Base-by-base conservation (phyloP, 495 filamentous ascomycete genomes). In the Talaromyces wortmannii region DNA sequence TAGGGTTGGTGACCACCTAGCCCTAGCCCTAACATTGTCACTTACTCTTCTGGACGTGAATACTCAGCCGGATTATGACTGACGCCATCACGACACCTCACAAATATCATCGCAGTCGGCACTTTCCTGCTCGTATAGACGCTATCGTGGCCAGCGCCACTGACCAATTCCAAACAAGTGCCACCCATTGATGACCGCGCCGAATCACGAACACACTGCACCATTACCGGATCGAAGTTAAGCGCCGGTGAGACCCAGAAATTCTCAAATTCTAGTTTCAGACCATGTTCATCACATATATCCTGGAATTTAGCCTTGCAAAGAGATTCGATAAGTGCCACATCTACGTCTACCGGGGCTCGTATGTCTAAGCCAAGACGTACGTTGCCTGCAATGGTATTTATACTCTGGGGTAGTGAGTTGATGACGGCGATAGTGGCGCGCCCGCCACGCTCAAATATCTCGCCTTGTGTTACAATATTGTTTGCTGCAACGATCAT, bases 361-460 rank as follows among this genome's bases (percentile, higher is more conserved):
- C 88, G 80, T 45, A 91, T 80, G 57, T 92, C 88, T 12, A 91
- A 71, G 3, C 79, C 83, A 59, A 91, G 89, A 12, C 73, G 70
- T 29, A 88, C 87, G 16, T 70, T 65, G 0, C 84, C 83, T 0
- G 87, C 83, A 12, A 90, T 80, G 0, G 87, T 91, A 62, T 90
- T 90, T 4, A 83, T 88, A 43, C 74, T 81, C 2, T 84, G 83
- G 0, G 84, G 86, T 15, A 73, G 74, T 13, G 81, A 64, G 6
- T 71, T 82, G 36, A 91, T 59, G 32, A 90, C 84, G 0, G 86
- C 88, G 3, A 85, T 88, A 0, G 81, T 85, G 10, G 83, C 88
- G 12, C 89, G 63, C 1, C 78, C 82, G 3, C 69, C 67, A 23
- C 68, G 57, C 10, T 48, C 56, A 50, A 50, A 50, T 6, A 50